Evolutionary conservation across 257 asterid genomes (phyloP).

Genomic region (Gynochthodes officinalis): DNA sequence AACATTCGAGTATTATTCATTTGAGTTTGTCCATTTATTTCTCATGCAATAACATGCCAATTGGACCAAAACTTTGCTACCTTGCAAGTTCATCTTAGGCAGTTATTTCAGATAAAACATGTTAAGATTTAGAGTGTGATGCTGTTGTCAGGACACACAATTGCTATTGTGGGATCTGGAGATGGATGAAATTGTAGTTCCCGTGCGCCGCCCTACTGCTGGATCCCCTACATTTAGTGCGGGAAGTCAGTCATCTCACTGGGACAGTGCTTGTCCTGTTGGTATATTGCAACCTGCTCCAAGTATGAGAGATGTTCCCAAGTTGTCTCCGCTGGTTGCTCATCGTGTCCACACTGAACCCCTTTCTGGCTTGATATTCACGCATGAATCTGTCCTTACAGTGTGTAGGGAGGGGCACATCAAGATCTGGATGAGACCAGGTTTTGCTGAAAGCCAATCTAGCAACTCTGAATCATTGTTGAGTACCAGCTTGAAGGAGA

Average conservation of each 20-base stretch:
- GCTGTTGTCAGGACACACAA: conserved; percentile 66
- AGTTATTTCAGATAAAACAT: not conserved
- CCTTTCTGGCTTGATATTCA: conserved; percentile 77
- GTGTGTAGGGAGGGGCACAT: conserved; percentile 90
- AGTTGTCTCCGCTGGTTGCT: conserved; percentile 75
- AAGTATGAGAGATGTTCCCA: conserved; percentile 82
- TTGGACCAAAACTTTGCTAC: no score
- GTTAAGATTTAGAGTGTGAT: not conserved
- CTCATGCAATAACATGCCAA: not conserved
- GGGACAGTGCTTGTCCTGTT: conserved; percentile 77
- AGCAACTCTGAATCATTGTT: conserved; percentile 52
- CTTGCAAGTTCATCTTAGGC: not conserved
- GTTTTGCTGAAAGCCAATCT: conserved; percentile 51
- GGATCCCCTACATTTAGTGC: conserved; percentile 92
- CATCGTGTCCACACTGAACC: conserved; percentile 98
- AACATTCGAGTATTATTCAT: not conserved
- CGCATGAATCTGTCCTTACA: conserved; percentile 81
- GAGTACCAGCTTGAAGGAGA: conserved; percentile 56
- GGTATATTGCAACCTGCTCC: conserved; percentile 91
- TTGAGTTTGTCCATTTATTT: not conserved
- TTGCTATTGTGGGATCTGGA: conserved; percentile 96
- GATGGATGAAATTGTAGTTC: conserved; percentile 96
- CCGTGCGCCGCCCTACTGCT: conserved; percentile 89
- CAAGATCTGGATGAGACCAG: conserved; percentile 93
- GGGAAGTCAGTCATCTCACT: conserved; percentile 92